Conservation (phyloP, 768 basidiomycete genomes). For the Pleurotus salmoneostramineus region DNA sequence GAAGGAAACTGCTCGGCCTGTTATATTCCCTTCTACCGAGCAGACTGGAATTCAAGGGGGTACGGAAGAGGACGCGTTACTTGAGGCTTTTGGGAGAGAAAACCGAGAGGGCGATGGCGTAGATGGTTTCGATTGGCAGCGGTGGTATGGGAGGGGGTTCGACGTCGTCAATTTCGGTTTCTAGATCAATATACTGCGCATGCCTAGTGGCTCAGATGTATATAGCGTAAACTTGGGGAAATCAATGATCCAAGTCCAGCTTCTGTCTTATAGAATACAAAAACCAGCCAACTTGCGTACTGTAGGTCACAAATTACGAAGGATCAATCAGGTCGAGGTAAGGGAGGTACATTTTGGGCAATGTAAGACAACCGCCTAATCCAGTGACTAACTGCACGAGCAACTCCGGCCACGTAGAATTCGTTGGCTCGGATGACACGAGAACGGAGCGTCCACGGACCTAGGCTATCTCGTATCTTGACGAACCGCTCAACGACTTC, state of each 20-base stretch:
- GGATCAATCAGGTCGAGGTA: background rate
- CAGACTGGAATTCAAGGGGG: constrained; percentile 40
- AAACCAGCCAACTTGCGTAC: too few species aligned
- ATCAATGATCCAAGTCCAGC: too few species aligned
- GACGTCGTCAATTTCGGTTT: constrained; percentile 59
- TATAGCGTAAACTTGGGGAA: too few species aligned
- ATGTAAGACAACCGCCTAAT: constrained; percentile 4
- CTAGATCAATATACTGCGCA: too few species aligned
- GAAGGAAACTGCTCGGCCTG: constrained; percentile 45
- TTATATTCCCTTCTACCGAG: constrained; percentile 24
- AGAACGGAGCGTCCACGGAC: constrained; percentile 25
- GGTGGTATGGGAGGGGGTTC: constrained; percentile 59
- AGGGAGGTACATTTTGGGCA: background rate
- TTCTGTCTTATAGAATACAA: too few species aligned
- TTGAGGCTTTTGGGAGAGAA: constrained; percentile 69
- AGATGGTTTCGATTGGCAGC: constrained; percentile 69
- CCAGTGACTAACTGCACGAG: constrained; percentile 7
- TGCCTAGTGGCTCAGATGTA: too few species aligned
- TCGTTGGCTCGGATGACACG: constrained; percentile 12
- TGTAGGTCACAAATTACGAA: too few species aligned
- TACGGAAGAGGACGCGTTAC: constrained; percentile 29
- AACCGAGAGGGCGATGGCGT: constrained; percentile 40
- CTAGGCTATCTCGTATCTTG: constrained; percentile 18
- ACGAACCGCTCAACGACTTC: constrained; percentile 29
- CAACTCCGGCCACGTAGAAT: background rate